phyloP scores from a whole-genome alignment of 169 alveolate genomes.

The Plasmodium adleri region DNA sequence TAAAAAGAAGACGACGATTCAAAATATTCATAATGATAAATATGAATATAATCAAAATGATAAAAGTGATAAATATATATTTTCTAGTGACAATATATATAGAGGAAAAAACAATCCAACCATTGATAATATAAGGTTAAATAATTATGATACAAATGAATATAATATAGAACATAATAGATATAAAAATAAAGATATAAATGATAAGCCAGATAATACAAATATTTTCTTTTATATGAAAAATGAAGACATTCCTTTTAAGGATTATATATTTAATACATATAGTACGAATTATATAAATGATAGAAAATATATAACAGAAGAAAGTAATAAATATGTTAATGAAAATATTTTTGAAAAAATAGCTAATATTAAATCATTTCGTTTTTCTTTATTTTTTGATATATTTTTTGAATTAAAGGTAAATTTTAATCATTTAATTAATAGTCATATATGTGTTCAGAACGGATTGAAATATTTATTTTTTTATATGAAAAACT shows the following conservation, averaged over 20 bases:
- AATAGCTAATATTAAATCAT: constrained; percentile 42
- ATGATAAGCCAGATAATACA: not conserved
- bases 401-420: constrained; percentile 70
- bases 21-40: not conserved
- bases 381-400: constrained; percentile 60
- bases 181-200: not conserved
- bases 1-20: not conserved
- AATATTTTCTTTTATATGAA: constrained; percentile 56
- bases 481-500: constrained; percentile 60
- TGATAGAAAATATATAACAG: constrained; percentile 34
- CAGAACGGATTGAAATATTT: constrained; percentile 49
- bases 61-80: too few species aligned
- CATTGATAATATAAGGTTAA: not conserved
- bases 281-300: constrained; percentile 71
- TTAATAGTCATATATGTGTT: constrained; percentile 55
- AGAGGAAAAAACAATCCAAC: not conserved
- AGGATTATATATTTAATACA: constrained; percentile 65
- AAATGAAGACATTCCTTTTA: constrained; percentile 60
- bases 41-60: not conserved
- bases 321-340: not conserved
- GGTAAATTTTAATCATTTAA: constrained; percentile 57
- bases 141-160: not conserved
- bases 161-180: not conserved
- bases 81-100: not conserved
- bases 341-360: constrained; percentile 33